Evolutionary conservation across 179 eudicot species (phyloP).

Genomic region (Amaranthus tricolor): DNA sequence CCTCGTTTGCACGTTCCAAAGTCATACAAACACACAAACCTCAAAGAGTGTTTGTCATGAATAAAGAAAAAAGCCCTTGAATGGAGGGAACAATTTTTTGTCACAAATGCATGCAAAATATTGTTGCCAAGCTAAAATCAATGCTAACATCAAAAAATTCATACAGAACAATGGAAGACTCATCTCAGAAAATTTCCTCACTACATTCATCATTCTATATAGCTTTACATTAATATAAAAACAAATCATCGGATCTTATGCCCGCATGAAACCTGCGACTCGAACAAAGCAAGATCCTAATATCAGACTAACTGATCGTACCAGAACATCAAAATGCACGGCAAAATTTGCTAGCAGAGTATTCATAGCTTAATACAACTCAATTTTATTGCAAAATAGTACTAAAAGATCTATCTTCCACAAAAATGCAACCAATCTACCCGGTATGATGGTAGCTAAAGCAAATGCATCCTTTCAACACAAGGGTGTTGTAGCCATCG

Average conservation of each 20-base stretch:
- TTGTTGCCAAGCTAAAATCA: too few species aligned
- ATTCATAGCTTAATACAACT: neutral
- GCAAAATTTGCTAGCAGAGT: slow-evolving; percentile 7
- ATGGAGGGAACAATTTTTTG: too few species aligned
- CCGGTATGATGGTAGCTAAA: slow-evolving; percentile 29
- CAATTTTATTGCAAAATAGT: neutral
- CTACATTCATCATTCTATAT: slow-evolving; percentile 12
- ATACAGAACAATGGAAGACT: neutral
- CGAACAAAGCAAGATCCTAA: neutral
- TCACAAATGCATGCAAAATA: too few species aligned
- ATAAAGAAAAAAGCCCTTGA: too few species aligned
- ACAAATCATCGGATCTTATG: neutral
- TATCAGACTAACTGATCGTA: neutral
- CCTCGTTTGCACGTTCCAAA: too few species aligned
- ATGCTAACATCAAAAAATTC: neutral
- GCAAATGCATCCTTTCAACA: slow-evolving; percentile 95
- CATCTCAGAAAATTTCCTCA: neutral
- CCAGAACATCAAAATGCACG: neutral
- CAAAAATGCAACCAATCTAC: slow-evolving; percentile 27
- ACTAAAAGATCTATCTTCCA: slow-evolving; percentile 20
- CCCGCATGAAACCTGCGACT: neutral
- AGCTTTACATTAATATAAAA: neutral
- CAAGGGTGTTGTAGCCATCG: slow-evolving; percentile 72
- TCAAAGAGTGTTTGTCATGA: too few species aligned
- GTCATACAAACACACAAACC: too few species aligned